Conservation (phyloP, 108 stramenopile genomes). For the Mayamaea pseudoterrestris region DNA sequence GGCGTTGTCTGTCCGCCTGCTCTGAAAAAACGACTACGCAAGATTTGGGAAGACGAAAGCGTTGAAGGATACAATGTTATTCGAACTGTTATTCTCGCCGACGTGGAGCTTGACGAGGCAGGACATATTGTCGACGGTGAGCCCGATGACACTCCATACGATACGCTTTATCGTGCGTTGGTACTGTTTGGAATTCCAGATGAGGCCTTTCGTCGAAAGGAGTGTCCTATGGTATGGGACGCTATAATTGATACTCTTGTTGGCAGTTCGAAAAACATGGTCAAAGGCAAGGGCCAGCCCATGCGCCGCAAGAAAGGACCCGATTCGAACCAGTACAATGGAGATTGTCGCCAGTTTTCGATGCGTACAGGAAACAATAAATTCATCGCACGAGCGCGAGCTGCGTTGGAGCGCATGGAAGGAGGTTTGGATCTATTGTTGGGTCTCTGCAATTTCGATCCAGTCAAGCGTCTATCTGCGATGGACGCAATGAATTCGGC, state of each 20-base stretch:
- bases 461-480: conserved; percentile 40
- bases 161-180: conserved; percentile 89
- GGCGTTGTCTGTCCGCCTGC: conserved; percentile 67
- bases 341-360: conserved; percentile 48
- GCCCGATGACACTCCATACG: conserved; percentile 70
- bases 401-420: conserved; percentile 38
- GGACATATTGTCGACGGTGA: conserved; percentile 59
- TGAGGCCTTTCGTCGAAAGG: conserved; percentile 16
- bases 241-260: conserved; percentile 34
- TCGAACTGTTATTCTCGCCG: conserved; percentile 50
- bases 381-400: conserved; percentile 51
- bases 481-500: conserved; percentile 67
- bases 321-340: conserved; percentile 30
- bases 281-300: conserved; percentile 1
- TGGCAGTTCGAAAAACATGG: neutral
- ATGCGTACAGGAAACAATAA: conserved; percentile 42
- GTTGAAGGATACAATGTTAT: conserved; percentile 41
- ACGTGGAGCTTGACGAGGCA: conserved; percentile 61
- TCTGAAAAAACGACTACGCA: conserved; percentile 42
- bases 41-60: conserved; percentile 69
- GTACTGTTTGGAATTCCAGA: conserved; percentile 87
- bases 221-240: conserved; percentile 51
- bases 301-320: conserved; percentile 14
- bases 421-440: conserved; percentile 75
- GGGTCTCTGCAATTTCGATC: conserved; percentile 58